Base-by-base conservation (phyloP, 257 asterid genomes). In the Petunia axillaris region DNA sequence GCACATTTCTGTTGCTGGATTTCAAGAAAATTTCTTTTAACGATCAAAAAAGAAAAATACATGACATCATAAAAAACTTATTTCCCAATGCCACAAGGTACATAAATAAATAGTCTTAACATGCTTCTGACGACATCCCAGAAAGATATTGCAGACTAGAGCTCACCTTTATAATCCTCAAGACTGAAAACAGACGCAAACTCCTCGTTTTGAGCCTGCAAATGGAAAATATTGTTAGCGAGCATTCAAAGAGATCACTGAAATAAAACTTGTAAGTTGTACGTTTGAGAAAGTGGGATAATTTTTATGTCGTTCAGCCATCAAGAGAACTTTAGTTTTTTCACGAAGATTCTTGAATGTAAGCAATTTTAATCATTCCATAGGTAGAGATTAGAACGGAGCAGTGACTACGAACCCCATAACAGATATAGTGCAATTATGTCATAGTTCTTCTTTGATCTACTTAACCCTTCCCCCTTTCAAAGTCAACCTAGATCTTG, bases 81-180 rank as follows among this genome's bases (percentile, higher is more conserved):
- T 68, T 68, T 44, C 25, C 37, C 36, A n/a, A 25, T 0, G 58
- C 76, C 76, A 68, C 16, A 44, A 35, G 58, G 76, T 39, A 46
- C 11, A 7, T 1, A 44, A 46, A 70, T n/a, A 70, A 9, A 70
- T 4, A 25, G 58, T 41, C 46, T 70, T 58, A 70, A 4, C 41
- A 9, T 70, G 59, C 58, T 46, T 70, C 59, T 16, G 58, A 50
- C n/a, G 10, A 38, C 9, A 70, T 0, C 63, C 15, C 8, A 53
- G 46, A 37, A 81, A 44, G 55, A 68, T 44, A n/a, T 57, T n/a
- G 44, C 77, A 73, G 35, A 50, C 10, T 52, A 55, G 50, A 10
- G 67, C 81, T 60, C 91, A 94, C 99, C 99, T 93, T 91, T 94
- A 88, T 91, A 94, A 84, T 96, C 99, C 86, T 94, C 99, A 59